Base-by-base conservation (phyloP, 177 flowering plant species). In the Vitis hybrid region DNA sequence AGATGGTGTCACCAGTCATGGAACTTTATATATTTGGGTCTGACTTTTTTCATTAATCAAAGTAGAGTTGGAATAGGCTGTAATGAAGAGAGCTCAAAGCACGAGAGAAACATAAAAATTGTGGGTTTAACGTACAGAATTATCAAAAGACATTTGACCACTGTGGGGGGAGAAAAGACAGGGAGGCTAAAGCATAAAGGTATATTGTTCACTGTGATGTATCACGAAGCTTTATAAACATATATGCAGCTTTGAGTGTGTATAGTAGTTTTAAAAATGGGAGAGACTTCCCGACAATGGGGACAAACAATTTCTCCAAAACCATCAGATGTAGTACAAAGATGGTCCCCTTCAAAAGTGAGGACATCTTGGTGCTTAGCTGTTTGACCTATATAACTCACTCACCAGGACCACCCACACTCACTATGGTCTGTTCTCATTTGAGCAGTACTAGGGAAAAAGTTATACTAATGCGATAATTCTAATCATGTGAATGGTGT, bases 301-400 rank as follows among this genome's bases (percentile, higher is more conserved):
- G 47, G 75, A 70, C 74, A 70, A 59, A 58, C 52, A 69, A 33
- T 50, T 70, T 73, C 58, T 72, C 69, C 54, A 66, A 62, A 38
- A 22, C 62, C 59, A 68, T 65, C 68, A 66, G 76, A 60, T 57
- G 11, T 20, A 31, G 7, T 67, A 59, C 57, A n/a, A 59, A 31
- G 55, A 71, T 72, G 78, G 81, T 75, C 76, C 78, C 76, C 63
- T 50, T 55, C 44, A 62, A 66, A 58, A 63, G 68, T 20, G n/a
- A 64, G 14, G 62, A 62, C 47, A 14, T 72, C 13, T 22, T 71
- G 73, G 56, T 63, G 31, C 50, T 31, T 62, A 63, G 58, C 64
- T 62, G 13, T 49, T 68, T 78, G 78, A 60, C 73, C 68, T 68
- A 59, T 38, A 38, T 38, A 53, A 58, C 24, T 15, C 67, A 0